These are phyloP conservation scores for Fusarium albosuccineum DNA, from an alignment of 2,329 filamentous ascomycete species.

Conservation along the genomic window DNA sequence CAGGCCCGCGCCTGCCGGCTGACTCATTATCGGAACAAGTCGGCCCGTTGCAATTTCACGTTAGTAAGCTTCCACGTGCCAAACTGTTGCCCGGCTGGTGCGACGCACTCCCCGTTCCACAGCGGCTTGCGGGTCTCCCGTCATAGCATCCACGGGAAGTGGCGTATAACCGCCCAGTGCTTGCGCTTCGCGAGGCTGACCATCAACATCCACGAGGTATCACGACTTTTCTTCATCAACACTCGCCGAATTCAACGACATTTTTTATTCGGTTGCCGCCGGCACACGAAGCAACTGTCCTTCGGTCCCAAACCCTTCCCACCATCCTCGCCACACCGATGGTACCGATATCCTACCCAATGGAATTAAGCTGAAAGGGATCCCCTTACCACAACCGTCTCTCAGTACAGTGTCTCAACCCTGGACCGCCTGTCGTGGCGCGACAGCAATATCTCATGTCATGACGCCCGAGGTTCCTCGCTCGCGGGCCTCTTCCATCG, in stretches of 20 bases:
- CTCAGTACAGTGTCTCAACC: not conserved
- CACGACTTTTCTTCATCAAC: conserved; percentile 4
- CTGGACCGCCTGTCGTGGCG: conserved; percentile 22
- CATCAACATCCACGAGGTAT: conserved; percentile 17
- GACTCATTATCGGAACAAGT: conserved; percentile 14
- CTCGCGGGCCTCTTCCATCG: conserved; percentile 31
- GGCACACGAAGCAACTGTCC: no score
- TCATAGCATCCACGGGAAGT: conserved; percentile 10
- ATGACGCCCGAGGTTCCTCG: conserved; percentile 43
- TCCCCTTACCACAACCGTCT: conserved; percentile 9
- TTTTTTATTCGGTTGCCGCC: no score
- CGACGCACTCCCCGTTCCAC: not conserved
- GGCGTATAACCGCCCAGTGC: conserved; percentile 26
- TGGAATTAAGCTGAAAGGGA: conserved; percentile 2
- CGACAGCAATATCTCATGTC: conserved; percentile 37
- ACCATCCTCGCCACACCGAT: not conserved
- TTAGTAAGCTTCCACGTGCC: conserved; percentile 18
- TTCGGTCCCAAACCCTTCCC: not conserved
- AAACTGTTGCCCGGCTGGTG: not conserved
- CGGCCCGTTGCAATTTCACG: not conserved
- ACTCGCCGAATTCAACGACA: not conserved
- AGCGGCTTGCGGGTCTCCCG: conserved; percentile 2
- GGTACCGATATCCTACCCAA: not conserved
- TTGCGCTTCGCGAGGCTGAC: conserved; percentile 35
- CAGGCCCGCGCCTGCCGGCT: conserved; percentile 15